These are phyloP conservation scores for Pseudocercospora musae DNA, from an alignment of 2,329 filamentous ascomycete genomes.

Conservation along the genomic window DNA sequence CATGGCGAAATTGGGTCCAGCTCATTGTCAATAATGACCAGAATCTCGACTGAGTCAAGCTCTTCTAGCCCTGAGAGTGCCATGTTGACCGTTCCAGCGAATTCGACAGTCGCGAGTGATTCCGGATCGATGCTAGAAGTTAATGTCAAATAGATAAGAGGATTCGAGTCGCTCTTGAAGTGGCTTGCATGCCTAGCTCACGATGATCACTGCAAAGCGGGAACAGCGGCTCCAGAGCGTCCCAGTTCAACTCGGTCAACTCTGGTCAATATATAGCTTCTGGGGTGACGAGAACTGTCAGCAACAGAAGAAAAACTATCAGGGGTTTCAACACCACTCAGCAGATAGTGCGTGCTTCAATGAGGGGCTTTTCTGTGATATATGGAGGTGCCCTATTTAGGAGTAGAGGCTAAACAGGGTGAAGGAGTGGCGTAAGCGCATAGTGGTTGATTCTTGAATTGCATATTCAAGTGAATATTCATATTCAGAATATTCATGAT, in stretches of 20 bases:
- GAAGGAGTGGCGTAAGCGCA: background rate
- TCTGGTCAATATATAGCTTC: background rate
- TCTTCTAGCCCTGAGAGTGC: slow-evolving; percentile 18
- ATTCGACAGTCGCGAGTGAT: background rate
- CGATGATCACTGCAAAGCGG: background rate
- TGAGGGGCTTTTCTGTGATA: background rate
- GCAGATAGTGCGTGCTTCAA: background rate
- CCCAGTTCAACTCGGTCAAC: background rate
- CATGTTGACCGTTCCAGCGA: background rate
- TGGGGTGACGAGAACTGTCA: background rate
- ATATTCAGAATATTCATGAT: too few species aligned
- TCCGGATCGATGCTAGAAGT: background rate
- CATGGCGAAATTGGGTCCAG: slow-evolving; percentile 29
- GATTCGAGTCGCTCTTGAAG: background rate
- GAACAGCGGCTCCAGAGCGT: background rate
- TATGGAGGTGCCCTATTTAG: background rate
- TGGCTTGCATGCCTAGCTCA: background rate
- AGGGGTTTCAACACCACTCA: background rate
- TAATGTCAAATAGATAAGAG: background rate
- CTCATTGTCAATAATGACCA: slow-evolving; percentile 31
- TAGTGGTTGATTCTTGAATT: too few species aligned
- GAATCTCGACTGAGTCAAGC: slow-evolving; percentile 28
- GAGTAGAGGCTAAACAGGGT: background rate
- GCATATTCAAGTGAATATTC: too few species aligned
- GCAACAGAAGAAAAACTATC: background rate